Conservation (phyloP, 164 flowering plant genomes). For the Kalanchoe fedtschenkoi region DNA sequence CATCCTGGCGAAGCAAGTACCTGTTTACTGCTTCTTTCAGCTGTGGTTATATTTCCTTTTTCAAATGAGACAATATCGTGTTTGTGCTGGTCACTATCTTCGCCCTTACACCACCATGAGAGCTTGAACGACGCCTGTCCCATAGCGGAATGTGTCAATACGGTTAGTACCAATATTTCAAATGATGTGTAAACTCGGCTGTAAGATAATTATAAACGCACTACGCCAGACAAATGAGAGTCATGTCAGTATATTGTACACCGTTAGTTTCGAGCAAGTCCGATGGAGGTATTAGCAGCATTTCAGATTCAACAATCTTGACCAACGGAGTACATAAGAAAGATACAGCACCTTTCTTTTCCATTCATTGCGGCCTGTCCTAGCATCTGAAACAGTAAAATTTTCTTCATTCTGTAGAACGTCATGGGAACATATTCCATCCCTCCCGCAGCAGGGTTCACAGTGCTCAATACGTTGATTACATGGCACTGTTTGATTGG, state of each 20-base stretch:
- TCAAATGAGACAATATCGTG: constrained; percentile 96
- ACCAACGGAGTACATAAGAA: neutral
- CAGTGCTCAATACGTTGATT: constrained; percentile 21
- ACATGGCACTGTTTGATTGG: constrained; percentile 12
- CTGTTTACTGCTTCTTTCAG: constrained; percentile 95
- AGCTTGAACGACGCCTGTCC: constrained; percentile 92
- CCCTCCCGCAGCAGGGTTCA: constrained; percentile 50
- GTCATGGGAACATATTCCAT: constrained; percentile 88
- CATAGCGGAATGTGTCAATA: neutral
- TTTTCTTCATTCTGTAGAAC: constrained; percentile 58
- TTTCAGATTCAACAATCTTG: neutral
- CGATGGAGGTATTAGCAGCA: neutral
- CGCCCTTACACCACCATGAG: constrained; percentile 82
- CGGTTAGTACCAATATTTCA: neutral
- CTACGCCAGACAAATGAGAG: neutral
- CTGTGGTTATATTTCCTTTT: constrained; percentile 89
- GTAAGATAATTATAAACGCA: too few species aligned
- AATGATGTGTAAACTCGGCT: neutral
- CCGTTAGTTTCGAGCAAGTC: neutral
- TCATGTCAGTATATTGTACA: neutral
- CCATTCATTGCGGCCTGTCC: constrained; percentile 17
- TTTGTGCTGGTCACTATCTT: constrained; percentile 75
- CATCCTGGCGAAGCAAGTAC: constrained; percentile 21
- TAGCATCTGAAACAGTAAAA: constrained; percentile 22
- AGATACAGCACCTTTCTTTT: constrained; percentile 51